Conservation (phyloP, 495 filamentous ascomycete species). For the Lophiostoma macrostomum region DNA sequence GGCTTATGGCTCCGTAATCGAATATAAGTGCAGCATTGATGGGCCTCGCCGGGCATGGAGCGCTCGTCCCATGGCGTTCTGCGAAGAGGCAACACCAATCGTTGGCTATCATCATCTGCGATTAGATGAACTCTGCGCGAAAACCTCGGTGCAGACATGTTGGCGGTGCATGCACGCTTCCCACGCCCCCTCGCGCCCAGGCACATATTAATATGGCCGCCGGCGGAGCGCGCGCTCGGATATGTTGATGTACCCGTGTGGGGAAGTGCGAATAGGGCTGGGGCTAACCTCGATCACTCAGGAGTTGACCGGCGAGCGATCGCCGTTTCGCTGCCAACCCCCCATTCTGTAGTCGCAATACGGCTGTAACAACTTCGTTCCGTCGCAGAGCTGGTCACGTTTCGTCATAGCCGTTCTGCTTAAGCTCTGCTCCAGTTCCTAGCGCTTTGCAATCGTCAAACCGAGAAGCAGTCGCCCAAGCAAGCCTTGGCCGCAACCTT, state of each 20-base stretch:
- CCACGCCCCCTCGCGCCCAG: no score
- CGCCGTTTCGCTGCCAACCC: background rate
- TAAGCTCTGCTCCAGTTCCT: background rate
- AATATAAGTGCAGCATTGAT: no score
- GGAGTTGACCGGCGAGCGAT: slow-evolving; percentile 16
- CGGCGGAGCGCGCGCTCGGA: background rate
- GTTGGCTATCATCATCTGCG: no score
- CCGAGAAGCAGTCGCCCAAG: background rate
- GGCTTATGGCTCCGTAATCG: no score
- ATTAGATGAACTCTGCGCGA: no score
- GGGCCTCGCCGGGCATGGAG: no score
- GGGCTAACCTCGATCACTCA: slow-evolving; percentile 25
- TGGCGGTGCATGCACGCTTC: no score
- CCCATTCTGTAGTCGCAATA: background rate
- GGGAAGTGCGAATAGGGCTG: slow-evolving; percentile 30
- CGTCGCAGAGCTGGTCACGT: background rate
- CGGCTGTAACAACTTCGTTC: background rate
- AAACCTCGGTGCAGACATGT: no score
- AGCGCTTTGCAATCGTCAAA: slow-evolving; percentile 5
- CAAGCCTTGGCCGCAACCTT: background rate
- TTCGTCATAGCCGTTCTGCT: background rate
- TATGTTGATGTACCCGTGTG: slow-evolving; percentile 24
- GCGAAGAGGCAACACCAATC: no score
- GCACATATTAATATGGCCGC: slow-evolving; percentile 15
- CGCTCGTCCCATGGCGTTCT: no score